Evolutionary conservation across 441 rosid genomes (phyloP).

Genomic region (Cnidoscolus chayamansa): DNA sequence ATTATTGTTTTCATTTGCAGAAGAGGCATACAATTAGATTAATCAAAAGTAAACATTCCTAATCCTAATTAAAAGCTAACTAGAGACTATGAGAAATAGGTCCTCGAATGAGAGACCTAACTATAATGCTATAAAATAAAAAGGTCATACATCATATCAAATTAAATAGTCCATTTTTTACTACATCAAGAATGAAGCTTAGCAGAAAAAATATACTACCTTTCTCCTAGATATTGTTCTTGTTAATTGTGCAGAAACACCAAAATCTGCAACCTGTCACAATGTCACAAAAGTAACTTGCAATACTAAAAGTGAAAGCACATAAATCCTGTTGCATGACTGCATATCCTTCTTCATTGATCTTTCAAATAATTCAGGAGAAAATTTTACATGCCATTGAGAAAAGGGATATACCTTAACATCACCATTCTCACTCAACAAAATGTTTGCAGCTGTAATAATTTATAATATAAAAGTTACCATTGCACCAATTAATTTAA

Average conservation of each 20-base stretch:
- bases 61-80: not conserved
- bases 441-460: conserved; percentile 93
- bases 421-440: conserved; percentile 90
- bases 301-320: conserved; percentile 21
- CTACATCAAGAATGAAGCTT: not conserved
- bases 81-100: not conserved
- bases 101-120: conserved; percentile 6
- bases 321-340: not conserved
- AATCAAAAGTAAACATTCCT: not conserved
- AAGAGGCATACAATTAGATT: not conserved
- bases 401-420: conserved; percentile 72
- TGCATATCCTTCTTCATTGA: conserved; percentile 3
- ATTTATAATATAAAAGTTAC: conserved; percentile 21
- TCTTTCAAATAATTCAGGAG: conserved; percentile 11
- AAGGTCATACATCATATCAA: not conserved
- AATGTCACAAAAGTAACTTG: conserved; percentile 29
- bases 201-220: conserved; percentile 43
- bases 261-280: conserved; percentile 96
- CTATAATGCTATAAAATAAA: not conserved
- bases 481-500: conserved; percentile 27
- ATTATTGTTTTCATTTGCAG: not conserved
- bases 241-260: conserved; percentile 96
- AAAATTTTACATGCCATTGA: conserved; percentile 11
- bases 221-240: conserved; percentile 97
- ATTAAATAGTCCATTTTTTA: not conserved